These are phyloP conservation scores for Coemansia interrupta DNA, from an alignment of 192 early-diverging fungal genomes.

Conservation along the genomic window DNA sequence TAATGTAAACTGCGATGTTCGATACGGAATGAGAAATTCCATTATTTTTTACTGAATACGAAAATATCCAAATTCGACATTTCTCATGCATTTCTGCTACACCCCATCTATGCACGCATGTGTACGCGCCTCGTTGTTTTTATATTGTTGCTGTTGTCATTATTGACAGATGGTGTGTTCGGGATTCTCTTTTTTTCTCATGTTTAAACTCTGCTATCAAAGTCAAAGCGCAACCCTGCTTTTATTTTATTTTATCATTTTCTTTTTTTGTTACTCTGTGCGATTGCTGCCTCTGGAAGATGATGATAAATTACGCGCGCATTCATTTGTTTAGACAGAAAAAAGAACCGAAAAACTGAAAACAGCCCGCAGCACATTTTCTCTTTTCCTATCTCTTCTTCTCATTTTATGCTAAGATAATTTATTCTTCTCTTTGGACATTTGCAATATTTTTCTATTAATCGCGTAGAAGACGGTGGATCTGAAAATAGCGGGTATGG, in stretches of 20 bases:
- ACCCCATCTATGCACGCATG: not conserved
- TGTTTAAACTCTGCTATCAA: not conserved
- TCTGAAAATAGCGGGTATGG: slow-evolving; percentile 20
- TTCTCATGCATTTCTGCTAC: not conserved
- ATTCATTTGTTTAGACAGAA: no score
- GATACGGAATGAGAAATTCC: no score
- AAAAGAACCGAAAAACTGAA: not conserved
- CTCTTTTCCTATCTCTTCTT: not conserved
- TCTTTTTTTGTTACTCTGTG: not conserved
- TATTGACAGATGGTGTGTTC: not conserved
- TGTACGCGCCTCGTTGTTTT: not conserved
- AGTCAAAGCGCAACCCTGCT: not conserved
- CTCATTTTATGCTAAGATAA: not conserved
- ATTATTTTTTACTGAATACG: no score
- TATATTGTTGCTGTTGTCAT: not conserved
- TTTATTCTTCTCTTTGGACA: not conserved
- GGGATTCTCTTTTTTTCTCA: no score
- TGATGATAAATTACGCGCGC: no score
- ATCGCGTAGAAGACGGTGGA: not conserved
- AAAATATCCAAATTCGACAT: no score
- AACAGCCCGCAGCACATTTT: not conserved
- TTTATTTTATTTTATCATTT: not conserved
- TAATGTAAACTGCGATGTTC: no score
- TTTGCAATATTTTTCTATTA: not conserved
- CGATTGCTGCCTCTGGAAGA: not conserved